Conservation (phyloP, 257 asterid species). For the Oldenlandia corymbosa region DNA sequence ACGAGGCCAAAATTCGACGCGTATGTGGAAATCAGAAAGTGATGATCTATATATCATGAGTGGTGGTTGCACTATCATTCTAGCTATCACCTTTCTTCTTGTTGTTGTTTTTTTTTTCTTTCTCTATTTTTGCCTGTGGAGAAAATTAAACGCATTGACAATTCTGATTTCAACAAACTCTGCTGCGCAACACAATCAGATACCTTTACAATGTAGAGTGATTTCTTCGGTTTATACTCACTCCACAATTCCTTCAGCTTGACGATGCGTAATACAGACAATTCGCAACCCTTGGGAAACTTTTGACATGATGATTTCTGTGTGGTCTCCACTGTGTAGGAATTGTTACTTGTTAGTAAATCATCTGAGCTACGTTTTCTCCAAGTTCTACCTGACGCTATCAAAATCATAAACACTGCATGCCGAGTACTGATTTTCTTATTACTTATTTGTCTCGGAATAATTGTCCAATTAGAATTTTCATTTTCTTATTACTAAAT, state of each 20-base stretch:
- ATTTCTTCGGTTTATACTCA: no score
- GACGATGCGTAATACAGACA: constrained; percentile 6
- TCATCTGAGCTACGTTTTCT: no score
- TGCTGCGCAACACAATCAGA: no score
- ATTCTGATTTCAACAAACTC: constrained; percentile 6
- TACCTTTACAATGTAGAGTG: no score
- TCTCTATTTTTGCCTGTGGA: neutral
- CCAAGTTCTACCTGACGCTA: no score
- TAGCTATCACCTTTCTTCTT: neutral
- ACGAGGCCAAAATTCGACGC: constrained; percentile 12
- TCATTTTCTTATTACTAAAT: no score
- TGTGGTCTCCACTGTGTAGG: neutral
- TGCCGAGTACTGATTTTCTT: no score
- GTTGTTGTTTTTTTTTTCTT: neutral
- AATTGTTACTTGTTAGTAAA: no score
- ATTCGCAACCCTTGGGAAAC: neutral
- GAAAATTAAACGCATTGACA: neutral
- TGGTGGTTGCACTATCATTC: neutral
- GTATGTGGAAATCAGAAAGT: neutral
- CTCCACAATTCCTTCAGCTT: constrained; percentile 16
- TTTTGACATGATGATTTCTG: neutral
- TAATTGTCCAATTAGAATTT: no score
- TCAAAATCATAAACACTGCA: no score
- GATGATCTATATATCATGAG: neutral
- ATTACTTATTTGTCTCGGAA: no score